These are phyloP conservation scores for Globisporangium sylvaticum DNA, from an alignment of 352 stramenopile species.

Conservation along the genomic window DNA sequence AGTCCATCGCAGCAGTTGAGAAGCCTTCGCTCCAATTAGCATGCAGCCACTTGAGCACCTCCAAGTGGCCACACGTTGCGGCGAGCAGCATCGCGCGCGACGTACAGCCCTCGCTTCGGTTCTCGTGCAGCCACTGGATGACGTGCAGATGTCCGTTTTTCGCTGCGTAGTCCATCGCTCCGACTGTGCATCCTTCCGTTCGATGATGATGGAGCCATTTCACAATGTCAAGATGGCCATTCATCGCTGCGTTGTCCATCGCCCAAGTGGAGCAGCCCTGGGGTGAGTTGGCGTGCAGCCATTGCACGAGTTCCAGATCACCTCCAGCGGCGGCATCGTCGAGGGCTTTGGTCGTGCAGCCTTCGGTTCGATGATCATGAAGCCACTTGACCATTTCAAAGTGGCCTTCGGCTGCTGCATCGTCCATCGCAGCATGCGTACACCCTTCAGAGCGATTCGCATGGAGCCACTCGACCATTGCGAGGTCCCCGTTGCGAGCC, in stretches of 20 bases:
- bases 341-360: background rate
- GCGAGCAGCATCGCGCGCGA: background rate
- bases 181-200: background rate
- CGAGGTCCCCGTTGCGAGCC: background rate
- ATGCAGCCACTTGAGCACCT: background rate
- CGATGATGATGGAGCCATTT: background rate
- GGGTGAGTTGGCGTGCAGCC: background rate
- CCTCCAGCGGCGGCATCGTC: background rate
- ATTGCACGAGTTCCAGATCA: background rate
- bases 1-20: background rate
- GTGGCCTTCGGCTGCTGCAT: no score
- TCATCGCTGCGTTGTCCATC: background rate
- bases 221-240: background rate
- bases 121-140: background rate
- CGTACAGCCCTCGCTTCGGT: background rate
- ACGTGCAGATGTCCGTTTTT: background rate
- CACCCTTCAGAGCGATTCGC: background rate
- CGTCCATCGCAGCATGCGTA: no score
- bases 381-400: no score
- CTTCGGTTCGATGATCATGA: background rate
- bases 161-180: background rate
- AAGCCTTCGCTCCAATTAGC: background rate
- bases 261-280: background rate
- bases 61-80: background rate
- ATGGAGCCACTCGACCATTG: background rate